Percentiles rank a stretch among this genome's conserved stretches.
Evolutionary conservation across 805 yeast species (phyloP).

Genomic region (Yarrowia sp.): DNA sequence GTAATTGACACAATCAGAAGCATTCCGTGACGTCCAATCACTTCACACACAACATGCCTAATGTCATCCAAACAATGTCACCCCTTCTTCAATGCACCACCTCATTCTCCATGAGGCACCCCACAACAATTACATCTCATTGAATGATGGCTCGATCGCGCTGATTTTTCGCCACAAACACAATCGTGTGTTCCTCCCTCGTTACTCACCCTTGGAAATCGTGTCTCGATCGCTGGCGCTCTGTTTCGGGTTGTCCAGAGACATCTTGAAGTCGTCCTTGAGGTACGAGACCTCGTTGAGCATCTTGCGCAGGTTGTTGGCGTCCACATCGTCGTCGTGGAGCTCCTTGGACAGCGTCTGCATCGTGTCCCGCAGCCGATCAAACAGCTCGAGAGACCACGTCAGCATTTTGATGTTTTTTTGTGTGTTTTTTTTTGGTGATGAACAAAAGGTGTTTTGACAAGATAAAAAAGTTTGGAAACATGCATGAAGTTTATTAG

Average conservation of each 20-base stretch:
- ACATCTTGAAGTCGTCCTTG: conserved; percentile 49
- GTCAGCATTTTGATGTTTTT: conserved; percentile 15
- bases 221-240: conserved; percentile 25
- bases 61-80: too few relatives aligned
- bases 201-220: conserved; percentile 22
- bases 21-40: too few relatives aligned
- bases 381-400: conserved; percentile 44
- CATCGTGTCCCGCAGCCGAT: conserved; percentile 46
- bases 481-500: background rate
- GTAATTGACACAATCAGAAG: too few relatives aligned
- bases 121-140: too few relatives aligned
- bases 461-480: conserved; percentile 27
- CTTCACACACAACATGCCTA: too few relatives aligned
- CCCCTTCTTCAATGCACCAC: too few relatives aligned
- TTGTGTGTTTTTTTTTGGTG: background rate
- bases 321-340: conserved; percentile 18
- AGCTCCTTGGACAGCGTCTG: conserved; percentile 38
- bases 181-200: background rate
- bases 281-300: conserved; percentile 21
- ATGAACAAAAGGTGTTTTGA: background rate
- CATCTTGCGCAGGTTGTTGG: conserved; percentile 25
- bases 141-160: too few relatives aligned
- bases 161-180: too few relatives aligned
- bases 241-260: conserved; percentile 51
- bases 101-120: too few relatives aligned